Evolutionary conservation across 2,329 filamentous ascomycete species (phyloP), one percentile per base, ranked within the genome.

Genomic region (Colletotrichum lini): DNA sequence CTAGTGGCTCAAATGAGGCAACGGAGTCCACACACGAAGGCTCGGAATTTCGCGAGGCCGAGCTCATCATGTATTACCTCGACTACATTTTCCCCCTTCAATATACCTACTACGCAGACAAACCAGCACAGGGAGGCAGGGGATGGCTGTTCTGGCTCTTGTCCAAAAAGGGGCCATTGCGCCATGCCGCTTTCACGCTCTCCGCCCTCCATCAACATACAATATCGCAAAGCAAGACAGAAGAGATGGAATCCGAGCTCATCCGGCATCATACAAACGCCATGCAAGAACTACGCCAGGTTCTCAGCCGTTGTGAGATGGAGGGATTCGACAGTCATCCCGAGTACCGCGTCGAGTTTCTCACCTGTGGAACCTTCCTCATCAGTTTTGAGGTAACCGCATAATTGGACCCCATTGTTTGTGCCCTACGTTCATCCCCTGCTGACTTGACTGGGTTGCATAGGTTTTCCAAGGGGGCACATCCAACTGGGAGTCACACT

Each of bases 71-170:
- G 13, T 74, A 79, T 35, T 79, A 78, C 56, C 56, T 79, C 5
- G 77, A 78, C 40, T 77, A 78, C 38, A 77, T 78, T 16, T 78
- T 78, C 40, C 76, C 75, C 0, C 63, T 78, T 0, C 76, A 78
- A 42, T 78, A 76, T 42, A 72, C 76, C 0, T 77, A 76, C 44
- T 77, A 78, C 13, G 72, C 72, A 8, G 75, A 78, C n/a, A 74
- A 74, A 0, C 74, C 77, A 1, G 72, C 74, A 7, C 69, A 74
- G 18, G 77, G 75, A n/a, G 77, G 77, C 0, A 65, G 77, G 50
- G 77, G 75, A 0, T 78, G 77, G 77, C 66, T 78, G 2, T 77
- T 77, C 45, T 78, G 75, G 59, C 72, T 78, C 18, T 30, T 74
- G 9, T 65, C 45, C 3, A 68, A 61, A 56, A 73, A 72, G 5